Evolutionary conservation across 169 alveolate genomes (phyloP).

Genomic region (Eimeria necatrix): DNA sequence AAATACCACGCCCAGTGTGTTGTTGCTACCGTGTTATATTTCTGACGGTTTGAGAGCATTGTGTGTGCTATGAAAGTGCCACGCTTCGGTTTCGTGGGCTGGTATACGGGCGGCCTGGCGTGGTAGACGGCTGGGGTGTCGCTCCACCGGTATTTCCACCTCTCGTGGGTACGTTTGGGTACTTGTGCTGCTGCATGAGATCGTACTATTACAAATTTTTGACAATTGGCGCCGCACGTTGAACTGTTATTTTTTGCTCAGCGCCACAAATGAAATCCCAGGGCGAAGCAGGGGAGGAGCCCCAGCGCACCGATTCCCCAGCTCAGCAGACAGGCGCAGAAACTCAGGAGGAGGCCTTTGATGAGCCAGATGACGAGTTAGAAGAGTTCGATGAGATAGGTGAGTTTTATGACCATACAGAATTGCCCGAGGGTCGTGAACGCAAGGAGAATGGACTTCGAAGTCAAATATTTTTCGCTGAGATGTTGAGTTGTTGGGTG

Average conservation of each 20-base stretch:
- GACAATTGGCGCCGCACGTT: background rate
- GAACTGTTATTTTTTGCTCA: background rate
- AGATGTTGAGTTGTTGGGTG: no score
- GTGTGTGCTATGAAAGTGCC: background rate
- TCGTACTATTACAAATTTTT: background rate
- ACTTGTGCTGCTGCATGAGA: background rate
- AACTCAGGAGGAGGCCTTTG: constrained; percentile 80
- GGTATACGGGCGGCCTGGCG: background rate
- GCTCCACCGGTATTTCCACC: background rate
- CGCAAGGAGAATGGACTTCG: no score
- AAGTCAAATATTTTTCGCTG: no score
- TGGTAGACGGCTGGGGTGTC: background rate
- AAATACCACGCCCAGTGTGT: background rate
- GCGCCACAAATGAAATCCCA: constrained; percentile 44
- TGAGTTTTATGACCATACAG: background rate
- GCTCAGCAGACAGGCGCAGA: constrained; percentile 54
- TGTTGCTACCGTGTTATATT: background rate
- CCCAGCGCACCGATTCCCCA: constrained; percentile 69
- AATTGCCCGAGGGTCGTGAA: no score
- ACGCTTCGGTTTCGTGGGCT: background rate
- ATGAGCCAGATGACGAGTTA: constrained; percentile 84
- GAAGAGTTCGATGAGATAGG: constrained; percentile 84
- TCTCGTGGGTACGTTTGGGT: background rate
- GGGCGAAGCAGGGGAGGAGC: constrained; percentile 54
- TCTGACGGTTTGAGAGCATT: background rate